Conservation (phyloP, 345 rosid species). For the Cardamine resedifolia region DNA sequence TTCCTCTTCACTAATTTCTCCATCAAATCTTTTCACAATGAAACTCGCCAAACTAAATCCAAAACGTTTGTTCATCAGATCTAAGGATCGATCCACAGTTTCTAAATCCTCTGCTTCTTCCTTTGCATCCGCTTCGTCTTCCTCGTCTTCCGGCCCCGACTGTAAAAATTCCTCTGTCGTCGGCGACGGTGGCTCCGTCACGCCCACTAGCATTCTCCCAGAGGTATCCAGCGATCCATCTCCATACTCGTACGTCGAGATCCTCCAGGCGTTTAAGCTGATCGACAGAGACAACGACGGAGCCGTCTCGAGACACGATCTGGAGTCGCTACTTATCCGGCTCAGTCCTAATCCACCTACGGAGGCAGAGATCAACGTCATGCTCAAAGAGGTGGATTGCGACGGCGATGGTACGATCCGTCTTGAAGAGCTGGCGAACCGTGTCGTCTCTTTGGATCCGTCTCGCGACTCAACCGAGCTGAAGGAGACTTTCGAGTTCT, state of each 20-base stretch:
- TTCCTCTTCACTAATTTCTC: slow-evolving; percentile 12
- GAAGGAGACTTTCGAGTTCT: slow-evolving; percentile 68
- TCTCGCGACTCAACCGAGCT: slow-evolving; percentile 53
- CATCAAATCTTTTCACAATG: slow-evolving; percentile 33
- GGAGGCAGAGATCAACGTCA: slow-evolving; percentile 55
- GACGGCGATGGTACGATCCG: slow-evolving; percentile 41
- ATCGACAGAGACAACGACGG: slow-evolving; percentile 65
- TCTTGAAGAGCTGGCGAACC: slow-evolving; percentile 51
- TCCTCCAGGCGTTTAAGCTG: slow-evolving; percentile 50
- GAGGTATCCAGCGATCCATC: slow-evolving; percentile 41
- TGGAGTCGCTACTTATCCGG: slow-evolving; percentile 60
- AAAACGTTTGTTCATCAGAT: slow-evolving; percentile 54
- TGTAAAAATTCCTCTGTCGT: slow-evolving; percentile 12
- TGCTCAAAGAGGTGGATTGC: slow-evolving; percentile 50
- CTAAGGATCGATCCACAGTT: slow-evolving; percentile 42
- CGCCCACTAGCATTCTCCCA: slow-evolving; percentile 77
- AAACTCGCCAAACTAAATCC: slow-evolving; percentile 56
- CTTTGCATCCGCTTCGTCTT: slow-evolving; percentile 42
- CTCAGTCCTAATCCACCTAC: slow-evolving; percentile 52
- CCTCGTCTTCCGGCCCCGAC: slow-evolving; percentile 36
- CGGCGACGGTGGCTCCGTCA: slow-evolving; percentile 29
- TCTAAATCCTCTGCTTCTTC: slow-evolving; percentile 59
- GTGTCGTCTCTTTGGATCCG: slow-evolving; percentile 36
- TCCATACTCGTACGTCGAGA: slow-evolving; percentile 40
- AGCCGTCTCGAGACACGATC: slow-evolving; percentile 50